A percentile compares a stretch with the other conserved stretches of the same genome.
Evolutionary conservation across 2,329 filamentous ascomycete species (phyloP).

Genomic region (Sclerotinia sclerotiorum): DNA sequence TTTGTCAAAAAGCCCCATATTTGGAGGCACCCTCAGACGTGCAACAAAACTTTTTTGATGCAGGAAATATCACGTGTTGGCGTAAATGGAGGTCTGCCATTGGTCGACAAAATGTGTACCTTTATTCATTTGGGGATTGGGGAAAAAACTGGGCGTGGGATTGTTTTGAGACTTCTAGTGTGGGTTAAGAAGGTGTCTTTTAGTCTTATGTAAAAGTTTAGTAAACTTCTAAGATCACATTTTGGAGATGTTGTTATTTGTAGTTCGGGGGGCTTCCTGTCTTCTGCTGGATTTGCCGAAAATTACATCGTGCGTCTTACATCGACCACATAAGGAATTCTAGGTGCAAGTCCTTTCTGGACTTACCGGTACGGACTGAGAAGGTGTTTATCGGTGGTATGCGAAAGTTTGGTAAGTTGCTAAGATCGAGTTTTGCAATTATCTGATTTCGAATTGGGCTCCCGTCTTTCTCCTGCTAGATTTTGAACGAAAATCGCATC

Average conservation of each 20-base stretch:
- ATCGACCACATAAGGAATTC: neutral
- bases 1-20: neutral
- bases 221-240: neutral
- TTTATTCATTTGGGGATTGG: neutral
- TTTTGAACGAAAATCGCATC: slow-evolving; percentile 3
- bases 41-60: neutral
- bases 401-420: neutral
- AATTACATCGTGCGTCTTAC: neutral
- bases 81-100: neutral
- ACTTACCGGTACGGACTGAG: fast-evolving
- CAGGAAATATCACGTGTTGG: neutral
- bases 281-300: slow-evolving; percentile 2
- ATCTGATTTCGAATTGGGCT: neutral
- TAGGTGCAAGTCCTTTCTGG: neutral
- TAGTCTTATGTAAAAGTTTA: neutral
- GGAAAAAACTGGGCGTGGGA: too few species aligned
- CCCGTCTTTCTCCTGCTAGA: neutral
- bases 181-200: fast-evolving
- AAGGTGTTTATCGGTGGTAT: neutral
- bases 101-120: neutral
- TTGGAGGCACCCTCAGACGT: slow-evolving; percentile 7
- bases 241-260: slow-evolving; percentile 2
- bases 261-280: neutral
- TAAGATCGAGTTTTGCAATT: neutral
- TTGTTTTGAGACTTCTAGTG: fast-evolving